phyloP scores from a whole-genome alignment of 305 asterid genomes.

The Solanum chacoense region DNA sequence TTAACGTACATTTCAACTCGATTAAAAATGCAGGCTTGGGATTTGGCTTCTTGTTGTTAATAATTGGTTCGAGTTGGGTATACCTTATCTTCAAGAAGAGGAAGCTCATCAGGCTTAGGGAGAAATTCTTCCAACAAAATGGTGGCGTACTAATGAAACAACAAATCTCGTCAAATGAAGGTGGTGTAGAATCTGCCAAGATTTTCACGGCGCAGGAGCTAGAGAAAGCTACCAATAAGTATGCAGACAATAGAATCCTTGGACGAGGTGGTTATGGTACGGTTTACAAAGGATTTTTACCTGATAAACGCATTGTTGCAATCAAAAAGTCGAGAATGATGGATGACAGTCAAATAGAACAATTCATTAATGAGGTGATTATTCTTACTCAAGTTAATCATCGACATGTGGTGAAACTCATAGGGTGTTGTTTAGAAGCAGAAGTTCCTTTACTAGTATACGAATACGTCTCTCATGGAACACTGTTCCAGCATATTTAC shows the following conservation, averaged over 20 bases:
- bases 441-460: neutral
- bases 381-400: neutral
- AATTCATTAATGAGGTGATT: constrained; percentile 1
- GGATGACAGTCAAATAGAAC: neutral
- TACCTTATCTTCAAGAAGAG: neutral
- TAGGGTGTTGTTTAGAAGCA: neutral
- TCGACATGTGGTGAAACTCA: neutral
- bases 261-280: constrained; percentile 8
- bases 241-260: neutral
- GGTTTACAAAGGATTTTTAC: neutral
- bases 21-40: neutral
- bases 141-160: constrained; percentile 6
- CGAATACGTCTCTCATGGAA: constrained; percentile 33
- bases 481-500: constrained; percentile 36
- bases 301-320: neutral
- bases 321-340: neutral
- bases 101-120: neutral
- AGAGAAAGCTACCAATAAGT: neutral
- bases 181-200: neutral
- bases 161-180: neutral
- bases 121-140: neutral
- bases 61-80: neutral
- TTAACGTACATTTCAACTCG: neutral
- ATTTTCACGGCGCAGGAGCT: neutral
- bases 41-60: neutral